Base-by-base conservation (phyloP, 108 stramenopile species). In the Fragilaria radians region DNA sequence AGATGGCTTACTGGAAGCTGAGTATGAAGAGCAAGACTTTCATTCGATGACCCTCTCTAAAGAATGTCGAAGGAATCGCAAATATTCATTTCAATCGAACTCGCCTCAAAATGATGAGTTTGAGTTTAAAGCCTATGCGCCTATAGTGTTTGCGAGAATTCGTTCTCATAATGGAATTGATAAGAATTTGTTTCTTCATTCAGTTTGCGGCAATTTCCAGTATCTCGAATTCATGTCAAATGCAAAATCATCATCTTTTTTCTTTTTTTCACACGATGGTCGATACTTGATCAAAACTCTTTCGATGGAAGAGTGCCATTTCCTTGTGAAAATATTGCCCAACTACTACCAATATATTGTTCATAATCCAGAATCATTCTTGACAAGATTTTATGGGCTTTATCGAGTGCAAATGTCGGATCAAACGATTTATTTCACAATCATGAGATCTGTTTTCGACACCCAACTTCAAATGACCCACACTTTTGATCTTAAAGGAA, bases 241-340 rank as follows among this genome's bases (percentile, higher is more conserved):
- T 65, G 83, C 91, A 0, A 87, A 85, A 68, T 81, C 78, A n/a
- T 88, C 88, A 5, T 49, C 89, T 60, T 95, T 93, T 66, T 93
- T 95, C 78, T 95, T 95, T 64, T 95, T 89, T 61, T 79, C 77
- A 52, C 91, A 95, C 72, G 94, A 95, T 60, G 94, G 91, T 32
- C 60, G 72, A 23, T 92, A 85, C 74, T 80, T 92, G 81, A 86
- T 92, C 74, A 92, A 88, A 59, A 88, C 88, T 25, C 80, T 86
- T 46, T 85, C 86, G n/a, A 45, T 73, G 54, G 70, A 80, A 25
- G 94, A 95, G 63, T 78, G 66, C 28, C 86, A 86, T 59, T 95
- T 93, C 65, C 67, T 95, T n/a, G 78, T 76, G n/a, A 62, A 80
- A 23, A 89, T 95, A 46, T 62, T 95, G 1, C 90, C 91, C 7